Percentiles rank a stretch among this genome's conserved stretches.
Conservation (phyloP, 352 stramenopile species). For the Phytopythium helicoides region DNA sequence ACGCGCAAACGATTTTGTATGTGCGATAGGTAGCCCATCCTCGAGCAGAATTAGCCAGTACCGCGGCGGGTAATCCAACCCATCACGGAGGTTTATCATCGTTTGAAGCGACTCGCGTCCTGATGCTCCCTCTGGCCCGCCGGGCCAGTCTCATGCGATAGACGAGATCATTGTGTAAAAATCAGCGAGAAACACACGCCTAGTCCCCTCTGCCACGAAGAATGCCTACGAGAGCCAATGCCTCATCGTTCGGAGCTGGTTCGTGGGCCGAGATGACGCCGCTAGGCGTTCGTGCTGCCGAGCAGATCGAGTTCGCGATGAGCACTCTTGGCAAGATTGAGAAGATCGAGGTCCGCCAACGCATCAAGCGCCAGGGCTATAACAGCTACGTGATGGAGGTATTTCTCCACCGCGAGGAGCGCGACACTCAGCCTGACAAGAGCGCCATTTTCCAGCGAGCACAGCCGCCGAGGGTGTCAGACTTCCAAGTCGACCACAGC, state of each 20-base stretch:
- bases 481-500: slow-evolving; percentile 18
- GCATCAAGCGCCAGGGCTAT: slow-evolving; percentile 12
- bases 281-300: slow-evolving; percentile 1
- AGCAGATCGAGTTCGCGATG: neutral
- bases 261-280: neutral
- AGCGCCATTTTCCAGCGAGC: slow-evolving; percentile 5
- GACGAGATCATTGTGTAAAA: too few species aligned
- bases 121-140: too few species aligned
- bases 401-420: slow-evolving; percentile 3
- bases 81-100: too few species aligned
- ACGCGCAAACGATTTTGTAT: too few species aligned
- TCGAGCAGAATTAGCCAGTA: too few species aligned
- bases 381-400: slow-evolving; percentile 16
- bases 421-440: neutral
- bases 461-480: slow-evolving; percentile 6
- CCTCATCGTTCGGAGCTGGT: neutral
- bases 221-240: neutral
- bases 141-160: too few species aligned
- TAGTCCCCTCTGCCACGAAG: too few species aligned
- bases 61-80: too few species aligned
- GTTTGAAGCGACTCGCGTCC: too few species aligned
- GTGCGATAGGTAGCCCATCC: too few species aligned
- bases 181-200: too few species aligned
- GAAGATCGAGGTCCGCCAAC: slow-evolving; percentile 11
- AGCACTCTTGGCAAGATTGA: slow-evolving; percentile 9